These are phyloP conservation scores for Ligustrum vulgare DNA, from an alignment of 257 asterid species.

Conservation along the genomic window DNA sequence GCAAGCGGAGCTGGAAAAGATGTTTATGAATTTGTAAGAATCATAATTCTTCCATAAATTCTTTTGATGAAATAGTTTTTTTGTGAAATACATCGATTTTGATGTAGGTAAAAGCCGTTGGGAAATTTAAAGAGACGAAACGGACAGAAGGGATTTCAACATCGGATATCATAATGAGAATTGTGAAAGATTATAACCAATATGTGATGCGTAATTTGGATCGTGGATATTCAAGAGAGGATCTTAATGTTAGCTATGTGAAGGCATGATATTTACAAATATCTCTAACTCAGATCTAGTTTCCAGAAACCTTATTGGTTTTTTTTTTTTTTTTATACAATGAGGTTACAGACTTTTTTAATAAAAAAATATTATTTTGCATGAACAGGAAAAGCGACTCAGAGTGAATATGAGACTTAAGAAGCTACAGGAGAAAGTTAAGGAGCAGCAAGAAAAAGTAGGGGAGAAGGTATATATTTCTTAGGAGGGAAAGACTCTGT, in stretches of 20 bases:
- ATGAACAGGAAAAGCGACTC: slow-evolving; percentile 59
- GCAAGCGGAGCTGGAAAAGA: slow-evolving; percentile 48
- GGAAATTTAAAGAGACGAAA: slow-evolving; percentile 26
- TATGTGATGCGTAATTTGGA: slow-evolving; percentile 75
- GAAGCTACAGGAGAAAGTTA: slow-evolving; percentile 72
- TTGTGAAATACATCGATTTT: neutral
- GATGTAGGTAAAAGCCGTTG: slow-evolving; percentile 33
- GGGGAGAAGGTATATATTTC: slow-evolving; percentile 59
- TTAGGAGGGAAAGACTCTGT: slow-evolving; percentile 11
- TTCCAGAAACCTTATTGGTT: neutral
- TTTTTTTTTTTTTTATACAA: neutral
- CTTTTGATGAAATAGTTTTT: neutral
- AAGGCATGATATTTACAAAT: slow-evolving; percentile 40
- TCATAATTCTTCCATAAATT: neutral
- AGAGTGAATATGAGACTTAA: slow-evolving; percentile 69
- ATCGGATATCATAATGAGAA: slow-evolving; percentile 63
- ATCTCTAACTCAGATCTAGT: neutral
- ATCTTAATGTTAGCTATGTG: slow-evolving; percentile 42
- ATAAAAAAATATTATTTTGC: slow-evolving; percentile 10
- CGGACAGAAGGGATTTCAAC: slow-evolving; percentile 29
- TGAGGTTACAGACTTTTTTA: slow-evolving; percentile 12
- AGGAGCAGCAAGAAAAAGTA: slow-evolving; percentile 80
- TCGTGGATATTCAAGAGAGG: slow-evolving; percentile 66
- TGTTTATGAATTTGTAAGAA: slow-evolving; percentile 53
- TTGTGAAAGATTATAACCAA: slow-evolving; percentile 63